Base-by-base conservation (phyloP, 1,284 basidiomycete genomes). In the Sporisorium reilianum region DNA sequence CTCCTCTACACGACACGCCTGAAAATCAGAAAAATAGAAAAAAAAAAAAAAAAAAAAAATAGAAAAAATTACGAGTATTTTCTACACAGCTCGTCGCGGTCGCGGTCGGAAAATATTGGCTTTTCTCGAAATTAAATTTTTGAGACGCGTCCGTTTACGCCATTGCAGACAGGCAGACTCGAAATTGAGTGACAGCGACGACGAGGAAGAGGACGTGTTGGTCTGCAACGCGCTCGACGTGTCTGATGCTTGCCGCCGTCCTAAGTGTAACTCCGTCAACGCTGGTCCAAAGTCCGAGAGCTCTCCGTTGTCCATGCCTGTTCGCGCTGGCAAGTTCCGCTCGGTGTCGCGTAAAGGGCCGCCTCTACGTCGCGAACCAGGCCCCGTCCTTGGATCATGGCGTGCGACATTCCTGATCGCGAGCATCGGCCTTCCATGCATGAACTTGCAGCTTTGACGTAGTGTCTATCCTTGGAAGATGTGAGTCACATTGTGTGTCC, bases 1-100 rank as follows among this genome's bases (percentile, higher is more conserved):
- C 67, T 70, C 67, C n/a, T 70, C 61, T 70, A 70, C 67, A 54
- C 67, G 67, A 70, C 61, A 57, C 61, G 61, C 57, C 22, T 38
- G 5, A 44, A 54, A 46, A n/a, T 44, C 22, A 45, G 2, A 38
- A 54, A 46, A 45, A 7, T 3, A 10, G 26, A 52, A 30, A n/a
- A 12, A 41, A 53, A 38, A 38, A 7, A n/a, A 42, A 23, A 22
- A 30, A n/a, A n/a, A n/a, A n/a, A n/a, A n/a, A n/a, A n/a, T n/a
- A n/a, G n/a, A n/a, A n/a, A n/a, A n/a, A n/a, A n/a, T n/a, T n/a
- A n/a, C n/a, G n/a, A n/a, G 41, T 42, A 57, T 26, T 53, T 48
- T 55, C 57, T 53, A 57, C 59, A 23, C 30, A 18, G 53, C 40
- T 8, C 25, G 32, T 14, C 26, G 30, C 45, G 36, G 30, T 41